Conservation (phyloP, 1,139 yeast species). For the Geotrichum histeridarum region DNA sequence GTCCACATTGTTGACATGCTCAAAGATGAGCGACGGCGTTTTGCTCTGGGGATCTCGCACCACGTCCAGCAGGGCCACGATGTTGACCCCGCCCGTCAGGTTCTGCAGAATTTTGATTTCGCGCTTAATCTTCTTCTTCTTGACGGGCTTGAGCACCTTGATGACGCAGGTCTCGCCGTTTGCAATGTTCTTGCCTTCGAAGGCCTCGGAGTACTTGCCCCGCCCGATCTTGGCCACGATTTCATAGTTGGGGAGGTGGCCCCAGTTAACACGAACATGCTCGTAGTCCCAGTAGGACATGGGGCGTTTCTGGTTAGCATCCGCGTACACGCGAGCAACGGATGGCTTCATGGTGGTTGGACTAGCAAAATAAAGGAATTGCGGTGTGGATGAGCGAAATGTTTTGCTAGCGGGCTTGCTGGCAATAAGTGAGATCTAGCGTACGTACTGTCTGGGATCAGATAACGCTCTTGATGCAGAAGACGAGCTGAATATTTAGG, state of each 20-base stretch:
- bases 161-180: slow-evolving; percentile 54
- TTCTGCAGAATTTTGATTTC: slow-evolving; percentile 91
- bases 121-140: slow-evolving; percentile 90
- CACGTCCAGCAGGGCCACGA: slow-evolving; percentile 73
- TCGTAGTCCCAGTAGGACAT: slow-evolving; percentile 90
- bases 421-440: too few species aligned
- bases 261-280: slow-evolving; percentile 51
- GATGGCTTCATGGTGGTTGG: slow-evolving; percentile 39
- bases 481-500: too few species aligned
- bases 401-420: too few species aligned
- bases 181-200: slow-evolving; percentile 63
- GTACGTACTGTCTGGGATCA: too few species aligned
- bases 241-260: slow-evolving; percentile 75
- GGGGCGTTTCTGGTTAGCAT: slow-evolving; percentile 74
- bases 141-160: slow-evolving; percentile 94
- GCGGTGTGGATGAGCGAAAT: too few species aligned
- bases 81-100: slow-evolving; percentile 79
- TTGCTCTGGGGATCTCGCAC: slow-evolving; percentile 87
- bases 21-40: slow-evolving; percentile 92
- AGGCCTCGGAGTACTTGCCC: slow-evolving; percentile 96
- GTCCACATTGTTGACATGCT: slow-evolving; percentile 83
- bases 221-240: slow-evolving; percentile 89
- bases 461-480: too few species aligned
- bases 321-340: slow-evolving; percentile 82
- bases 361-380: background rate